phyloP scores from a whole-genome alignment of 176 grass and related monocot species.

The Coix lacrymajobi region DNA sequence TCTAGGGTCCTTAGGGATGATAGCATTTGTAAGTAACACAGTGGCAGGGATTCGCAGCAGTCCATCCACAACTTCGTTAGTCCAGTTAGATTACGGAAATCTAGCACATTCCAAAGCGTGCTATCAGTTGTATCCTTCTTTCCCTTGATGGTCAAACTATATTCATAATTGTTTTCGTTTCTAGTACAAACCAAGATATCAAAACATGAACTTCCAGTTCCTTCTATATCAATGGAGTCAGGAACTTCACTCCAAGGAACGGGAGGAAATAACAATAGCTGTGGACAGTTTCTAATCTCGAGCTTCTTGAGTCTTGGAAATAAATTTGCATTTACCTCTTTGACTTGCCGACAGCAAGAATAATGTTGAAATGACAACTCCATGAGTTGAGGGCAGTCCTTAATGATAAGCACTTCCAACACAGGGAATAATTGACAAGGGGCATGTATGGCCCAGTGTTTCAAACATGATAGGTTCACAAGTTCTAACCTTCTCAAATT shows the following conservation, averaged over 20 bases:
- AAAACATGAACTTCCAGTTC: not conserved
- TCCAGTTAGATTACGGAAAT: not conserved
- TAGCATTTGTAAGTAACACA: not conserved
- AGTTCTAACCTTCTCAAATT: not conserved
- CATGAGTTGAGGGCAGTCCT: not conserved
- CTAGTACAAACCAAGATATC: rapidly evolving
- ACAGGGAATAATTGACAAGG: not conserved
- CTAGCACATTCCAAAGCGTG: not conserved
- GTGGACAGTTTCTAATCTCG: not conserved
- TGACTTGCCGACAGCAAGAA: not conserved
- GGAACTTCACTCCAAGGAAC: not conserved
- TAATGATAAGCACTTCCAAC: not conserved
- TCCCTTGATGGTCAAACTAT: rapidly evolving
- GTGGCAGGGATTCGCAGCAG: rapidly evolving
- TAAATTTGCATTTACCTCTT: not conserved
- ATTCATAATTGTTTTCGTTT: rapidly evolving
- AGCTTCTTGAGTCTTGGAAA: not conserved
- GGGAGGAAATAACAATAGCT: not conserved
- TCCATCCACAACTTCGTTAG: rapidly evolving
- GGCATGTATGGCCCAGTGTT: not conserved
- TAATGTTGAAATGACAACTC: not conserved
- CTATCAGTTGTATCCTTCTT: not conserved
- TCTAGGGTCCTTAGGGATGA: rapidly evolving
- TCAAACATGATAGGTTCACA: not conserved
- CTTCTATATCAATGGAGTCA: rapidly evolving